Conservation (phyloP, 2,329 filamentous ascomycete species). For the Pseudopyrenochaeta lycopersici region DNA sequence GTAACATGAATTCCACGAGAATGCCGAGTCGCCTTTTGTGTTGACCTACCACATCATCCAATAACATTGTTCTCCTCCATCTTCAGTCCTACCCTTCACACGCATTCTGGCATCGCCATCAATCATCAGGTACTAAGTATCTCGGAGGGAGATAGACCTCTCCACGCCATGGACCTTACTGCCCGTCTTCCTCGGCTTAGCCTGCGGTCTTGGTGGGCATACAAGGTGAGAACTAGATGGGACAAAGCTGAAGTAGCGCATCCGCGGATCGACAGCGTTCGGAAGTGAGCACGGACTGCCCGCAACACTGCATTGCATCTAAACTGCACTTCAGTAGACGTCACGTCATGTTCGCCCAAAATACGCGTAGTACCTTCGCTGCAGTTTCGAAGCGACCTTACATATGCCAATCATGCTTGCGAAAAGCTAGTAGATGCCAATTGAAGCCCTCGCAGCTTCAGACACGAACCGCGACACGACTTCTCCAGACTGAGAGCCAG, state of each 20-base stretch:
- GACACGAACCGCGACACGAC: conserved; percentile 14
- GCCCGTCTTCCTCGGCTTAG: too few species aligned
- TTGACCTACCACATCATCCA: too few species aligned
- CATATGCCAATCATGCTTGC: conserved; percentile 42
- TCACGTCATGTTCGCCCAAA: conserved; percentile 41
- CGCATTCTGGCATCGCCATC: too few species aligned
- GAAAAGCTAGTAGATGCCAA: conserved; percentile 23
- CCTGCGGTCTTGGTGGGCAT: too few species aligned
- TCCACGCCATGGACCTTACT: too few species aligned
- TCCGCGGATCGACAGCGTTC: conserved; percentile 12
- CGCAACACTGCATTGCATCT: conserved; percentile 25
- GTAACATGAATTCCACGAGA: too few species aligned
- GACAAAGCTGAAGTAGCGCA: conserved; percentile 4
- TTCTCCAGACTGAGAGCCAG: conserved; percentile 34
- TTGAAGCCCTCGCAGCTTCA: conserved; percentile 11
- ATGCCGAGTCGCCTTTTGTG: too few species aligned
- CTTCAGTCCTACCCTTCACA: too few species aligned
- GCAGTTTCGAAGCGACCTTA: conserved; percentile 34
- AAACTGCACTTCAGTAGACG: conserved; percentile 23
- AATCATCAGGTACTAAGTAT: too few species aligned
- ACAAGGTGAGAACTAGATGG: background rate
- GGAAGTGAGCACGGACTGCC: conserved; percentile 37
- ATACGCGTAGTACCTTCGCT: conserved; percentile 27
- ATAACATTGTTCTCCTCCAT: too few species aligned
- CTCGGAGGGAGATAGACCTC: too few species aligned